Evolutionary conservation across 352 stramenopile genomes (phyloP), one percentile per base, ranked within the genome.

Genomic region (Aphanomyces stellatus): DNA sequence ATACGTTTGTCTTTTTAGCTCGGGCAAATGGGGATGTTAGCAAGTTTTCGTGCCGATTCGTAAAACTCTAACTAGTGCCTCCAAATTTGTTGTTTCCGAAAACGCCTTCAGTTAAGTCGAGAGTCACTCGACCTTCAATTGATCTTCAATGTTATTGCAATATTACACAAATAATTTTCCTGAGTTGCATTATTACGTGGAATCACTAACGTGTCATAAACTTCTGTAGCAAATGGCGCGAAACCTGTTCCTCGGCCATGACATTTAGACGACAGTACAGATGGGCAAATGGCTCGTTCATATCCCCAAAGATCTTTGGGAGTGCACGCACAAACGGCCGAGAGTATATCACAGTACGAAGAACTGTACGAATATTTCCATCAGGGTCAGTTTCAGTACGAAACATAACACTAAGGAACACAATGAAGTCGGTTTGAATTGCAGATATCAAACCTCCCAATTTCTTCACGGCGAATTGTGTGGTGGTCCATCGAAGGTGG

Each of bases 221-320:
- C 27, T 55, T 67, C 17, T 67, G 41, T 15, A 67, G 30, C 7
- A 67, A 22, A 22, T 57, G 42, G n/a, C 60, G 60, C 17, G 60
- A 67, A 15, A 56, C 41, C 13, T 67, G 60, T 24, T 67, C 60
- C 28, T 67, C 60, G 30, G 60, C 60, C 11, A 67, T 41, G 30
- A 67, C 60, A 22, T 67, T 67, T 25, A 67, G 60, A 24, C 60
- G 60, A 30, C 60, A 67, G 34, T 59, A 67, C 17, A 59, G 25
- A 27, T 67, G 60, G 11, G 46, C 41, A 24, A 67, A 67, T n/a
- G 60, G 60, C 24, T 67, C 60, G 60, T 67, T 67, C 60, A 67
- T 67, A 34, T 67, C 60, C 17, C 60, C 27, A 28, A 33, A 57
- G n/a, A 37, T 67, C 49, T 67, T 67, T 30, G 60, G 60, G 40